Evolutionary conservation across 306 rosid species (phyloP), one percentile per base, ranked within the genome.

Genomic region (Lithocarpus polystachyus): DNA sequence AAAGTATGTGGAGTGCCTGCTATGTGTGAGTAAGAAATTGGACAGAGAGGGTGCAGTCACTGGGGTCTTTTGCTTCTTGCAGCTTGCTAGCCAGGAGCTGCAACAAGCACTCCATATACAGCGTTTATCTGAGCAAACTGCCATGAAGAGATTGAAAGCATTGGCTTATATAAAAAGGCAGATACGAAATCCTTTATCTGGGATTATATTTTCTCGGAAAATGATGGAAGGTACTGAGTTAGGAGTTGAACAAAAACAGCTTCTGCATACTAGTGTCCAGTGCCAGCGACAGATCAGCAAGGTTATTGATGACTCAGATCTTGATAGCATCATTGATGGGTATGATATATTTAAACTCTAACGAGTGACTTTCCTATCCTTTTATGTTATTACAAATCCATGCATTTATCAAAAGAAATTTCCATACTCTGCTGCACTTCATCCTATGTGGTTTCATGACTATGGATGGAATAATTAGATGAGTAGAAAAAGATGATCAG

Each of bases 51-150:
- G 99, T 56, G 65, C 72, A 5, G 89, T 91, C 80, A 93, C 97
- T 18, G 98, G 99, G 56, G 82, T 93, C 74, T 95, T 95, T 83
- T 95, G 98, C 87, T 95, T 93, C 89, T 83, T 95, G 93, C 99
- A 93, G 85, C 87, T 93, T 68, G 94, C 98, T 83, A 95, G 97
- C 85, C 89, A 82, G 23, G 99, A 95, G 89, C 86, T 93, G 86
- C 97, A 93, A 79, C 90, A 88, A 72, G 98, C 96, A 52, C 86
- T 95, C 22, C 92, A 93, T 82, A 81, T 91, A 86, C 99, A 93
- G 81, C 92, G 90, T 68, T 75, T 95, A 75, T 89, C 92, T 17
- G 98, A 91, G 81, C 91, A 89, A 83, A 95, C 96, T 64, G 94
- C 99, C 72, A 67, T 84, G 73, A 95, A 93, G 90, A 93, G 99